Conservation (phyloP, 164 flowering plant genomes). For the Liriodendron chinense region DNA sequence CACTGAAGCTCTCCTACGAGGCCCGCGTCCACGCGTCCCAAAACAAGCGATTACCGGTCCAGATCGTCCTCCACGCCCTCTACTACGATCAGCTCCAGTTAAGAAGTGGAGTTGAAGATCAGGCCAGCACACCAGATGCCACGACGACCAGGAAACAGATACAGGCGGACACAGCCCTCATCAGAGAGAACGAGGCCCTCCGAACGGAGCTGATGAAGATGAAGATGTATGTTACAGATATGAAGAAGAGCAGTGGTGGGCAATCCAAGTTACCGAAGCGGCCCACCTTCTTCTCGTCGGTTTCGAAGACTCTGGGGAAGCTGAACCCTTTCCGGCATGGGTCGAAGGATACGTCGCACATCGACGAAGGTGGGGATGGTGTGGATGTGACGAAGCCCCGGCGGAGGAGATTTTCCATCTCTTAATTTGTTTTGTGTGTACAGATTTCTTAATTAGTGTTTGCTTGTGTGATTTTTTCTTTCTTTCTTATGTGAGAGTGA, state of each 20-base stretch:
- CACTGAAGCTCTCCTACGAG: conserved; percentile 78
- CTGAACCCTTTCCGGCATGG: conserved; percentile 84
- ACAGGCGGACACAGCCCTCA: conserved; percentile 57
- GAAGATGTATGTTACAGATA: conserved; percentile 69
- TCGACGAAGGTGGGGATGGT: conserved; percentile 36
- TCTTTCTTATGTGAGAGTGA: neutral
- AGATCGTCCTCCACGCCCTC: conserved; percentile 79
- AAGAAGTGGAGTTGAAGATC: conserved; percentile 53
- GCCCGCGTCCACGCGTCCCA: conserved; percentile 90
- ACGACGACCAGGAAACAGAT: conserved; percentile 50
- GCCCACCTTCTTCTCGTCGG: conserved; percentile 69
- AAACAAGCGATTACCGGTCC: conserved; percentile 86
- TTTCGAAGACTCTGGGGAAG: conserved; percentile 85
- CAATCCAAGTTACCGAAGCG: conserved; percentile 19
- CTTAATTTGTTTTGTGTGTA: conserved; percentile 23
- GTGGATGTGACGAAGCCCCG: conserved; percentile 74
- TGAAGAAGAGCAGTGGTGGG: conserved; percentile 40
- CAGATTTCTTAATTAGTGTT: neutral
- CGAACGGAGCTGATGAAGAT: conserved; percentile 71
- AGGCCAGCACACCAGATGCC: conserved; percentile 30
- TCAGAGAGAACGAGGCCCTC: conserved; percentile 73
- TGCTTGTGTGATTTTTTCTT: neutral
- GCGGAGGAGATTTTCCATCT: conserved; percentile 87
- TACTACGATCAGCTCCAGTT: conserved; percentile 85
- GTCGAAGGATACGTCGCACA: conserved; percentile 73